A percentile compares a stretch with the other conserved stretches of the same genome.
These are phyloP conservation scores for Allantophomopsis cytisporea DNA, from an alignment of 2,329 filamentous ascomycete genomes.

Conservation along the genomic window DNA sequence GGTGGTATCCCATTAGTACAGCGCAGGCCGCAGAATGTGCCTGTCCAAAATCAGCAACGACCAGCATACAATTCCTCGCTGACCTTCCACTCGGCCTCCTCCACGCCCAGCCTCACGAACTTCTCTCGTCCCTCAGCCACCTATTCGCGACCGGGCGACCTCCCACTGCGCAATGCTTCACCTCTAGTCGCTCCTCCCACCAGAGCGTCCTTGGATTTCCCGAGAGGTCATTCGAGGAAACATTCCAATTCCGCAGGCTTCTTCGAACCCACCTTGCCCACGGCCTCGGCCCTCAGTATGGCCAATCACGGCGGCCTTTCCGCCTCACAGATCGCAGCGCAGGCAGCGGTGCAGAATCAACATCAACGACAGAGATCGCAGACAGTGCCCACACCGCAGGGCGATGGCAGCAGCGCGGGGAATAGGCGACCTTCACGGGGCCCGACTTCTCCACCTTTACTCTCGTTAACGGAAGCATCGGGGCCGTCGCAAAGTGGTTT, in stretches of 20 bases:
- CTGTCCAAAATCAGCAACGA: conserved; percentile 24
- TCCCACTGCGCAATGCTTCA: conserved; percentile 20
- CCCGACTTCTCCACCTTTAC: conserved; percentile 45
- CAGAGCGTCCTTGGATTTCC: conserved; percentile 15
- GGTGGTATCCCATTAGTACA: background rate
- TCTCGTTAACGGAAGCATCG: conserved; percentile 53
- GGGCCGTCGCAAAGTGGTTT: conserved; percentile 43
- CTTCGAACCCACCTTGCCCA: conserved; percentile 62
- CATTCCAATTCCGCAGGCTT: conserved; percentile 63
- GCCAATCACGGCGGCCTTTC: conserved; percentile 24
- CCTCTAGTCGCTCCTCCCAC: conserved; percentile 26
- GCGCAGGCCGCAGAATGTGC: conserved; percentile 9
- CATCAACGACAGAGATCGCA: conserved; percentile 44
- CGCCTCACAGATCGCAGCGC: conserved; percentile 70
- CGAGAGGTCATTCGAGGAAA: conserved; percentile 40
- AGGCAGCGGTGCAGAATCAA: conserved; percentile 58
- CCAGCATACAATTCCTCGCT: conserved; percentile 34
- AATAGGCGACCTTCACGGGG: conserved; percentile 18
- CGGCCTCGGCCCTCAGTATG: conserved; percentile 24
- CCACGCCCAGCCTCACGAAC: conserved; percentile 32
- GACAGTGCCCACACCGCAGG: conserved; percentile 45
- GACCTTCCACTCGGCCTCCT: conserved; percentile 15
- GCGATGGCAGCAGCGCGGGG: conserved; percentile 10
- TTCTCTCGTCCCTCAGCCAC: conserved; percentile 36
- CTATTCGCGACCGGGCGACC: conserved; percentile 7